Base-by-base conservation (phyloP, 306 rosid species). In the Cajanus cajan region DNA sequence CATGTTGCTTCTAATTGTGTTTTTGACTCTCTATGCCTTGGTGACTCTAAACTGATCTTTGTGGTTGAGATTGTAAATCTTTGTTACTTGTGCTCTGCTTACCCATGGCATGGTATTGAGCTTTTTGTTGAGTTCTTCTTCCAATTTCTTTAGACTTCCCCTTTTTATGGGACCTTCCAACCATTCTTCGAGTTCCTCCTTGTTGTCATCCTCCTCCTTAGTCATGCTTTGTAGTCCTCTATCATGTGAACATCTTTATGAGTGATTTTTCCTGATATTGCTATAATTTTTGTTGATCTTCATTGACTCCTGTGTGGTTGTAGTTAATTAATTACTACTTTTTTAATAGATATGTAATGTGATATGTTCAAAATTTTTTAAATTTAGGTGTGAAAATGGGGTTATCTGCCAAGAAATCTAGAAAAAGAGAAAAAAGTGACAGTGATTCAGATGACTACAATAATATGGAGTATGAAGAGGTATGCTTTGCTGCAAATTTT, bases 371-470 rank as follows among this genome's bases (percentile, higher is more conserved):
- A 7, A 1, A 7, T 3, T 41, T 44, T n/a, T 1, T 61, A 5
- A 43, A 33, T 58, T 44, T 66, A 73, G 85, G 77, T 51, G 4
- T 72, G 28, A 62, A 65, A 73, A 84, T 89, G 92, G 84, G 84
- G 37, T 52, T 47, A n/a, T 83, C 86, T 31, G 75, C 82, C 31
- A 89, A 86, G 75, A 84, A 80, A 78, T 82, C 72, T 65, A 80
- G 45, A 58, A 82, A 58, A 57, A 50, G 68, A 67, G 76, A 0
- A 78, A 47, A 52, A 18, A 66, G 40, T 77, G 86, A 80, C 63
- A 75, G 80, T 79, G 87, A 75, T 68, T 73, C 22, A 12, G 90
- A 89, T 58, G 86, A 80, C 15, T 83, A 77, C 79, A 44, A 48
- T 16, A 71, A 77, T 45, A 68, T 80, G 85, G 87, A 82, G 65